Evolutionary conservation across 2,329 filamentous ascomycete species (phyloP).

Genomic region (Hirsutella minnesotensis): DNA sequence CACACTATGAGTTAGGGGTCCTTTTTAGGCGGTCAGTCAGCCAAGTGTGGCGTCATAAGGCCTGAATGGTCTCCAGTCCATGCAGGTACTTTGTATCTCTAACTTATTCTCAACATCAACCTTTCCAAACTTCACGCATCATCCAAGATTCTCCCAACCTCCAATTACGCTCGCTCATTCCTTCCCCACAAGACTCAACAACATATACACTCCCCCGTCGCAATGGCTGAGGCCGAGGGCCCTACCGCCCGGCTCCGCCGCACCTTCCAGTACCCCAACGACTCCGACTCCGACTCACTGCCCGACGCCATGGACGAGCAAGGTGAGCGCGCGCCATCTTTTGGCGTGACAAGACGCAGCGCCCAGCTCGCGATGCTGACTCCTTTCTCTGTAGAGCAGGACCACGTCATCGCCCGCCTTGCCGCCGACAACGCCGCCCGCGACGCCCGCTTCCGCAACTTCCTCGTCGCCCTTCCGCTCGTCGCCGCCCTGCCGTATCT

Average conservation of each 20-base stretch:
- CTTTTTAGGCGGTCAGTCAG: too few species aligned
- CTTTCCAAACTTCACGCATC: too few species aligned
- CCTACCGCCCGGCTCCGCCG: constrained; percentile 53
- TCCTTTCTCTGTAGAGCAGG: constrained; percentile 42
- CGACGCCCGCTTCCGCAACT: constrained; percentile 44
- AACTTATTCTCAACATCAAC: too few species aligned
- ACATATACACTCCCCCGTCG: too few species aligned
- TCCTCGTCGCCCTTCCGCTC: constrained; percentile 50
- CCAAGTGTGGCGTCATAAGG: too few species aligned
- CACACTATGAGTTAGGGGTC: too few species aligned
- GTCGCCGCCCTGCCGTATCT: constrained; percentile 43
- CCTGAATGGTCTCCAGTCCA: too few species aligned
- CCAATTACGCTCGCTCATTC: too few species aligned
- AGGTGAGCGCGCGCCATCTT: constrained; percentile 35
- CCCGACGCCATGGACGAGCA: constrained; percentile 64
- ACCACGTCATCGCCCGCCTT: constrained; percentile 46
- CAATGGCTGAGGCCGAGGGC: constrained; percentile 13
- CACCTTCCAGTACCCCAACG: constrained; percentile 66
- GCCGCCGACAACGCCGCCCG: constrained; percentile 40
- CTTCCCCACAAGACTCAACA: too few species aligned
- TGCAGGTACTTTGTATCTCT: too few species aligned
- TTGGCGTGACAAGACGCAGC: too few species aligned
- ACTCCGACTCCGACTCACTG: constrained; percentile 35
- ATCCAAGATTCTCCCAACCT: too few species aligned
- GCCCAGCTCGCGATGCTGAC: neutral